Base-by-base conservation (phyloP, 257 asterid species). In the Dorcoceras hygrometricum region DNA sequence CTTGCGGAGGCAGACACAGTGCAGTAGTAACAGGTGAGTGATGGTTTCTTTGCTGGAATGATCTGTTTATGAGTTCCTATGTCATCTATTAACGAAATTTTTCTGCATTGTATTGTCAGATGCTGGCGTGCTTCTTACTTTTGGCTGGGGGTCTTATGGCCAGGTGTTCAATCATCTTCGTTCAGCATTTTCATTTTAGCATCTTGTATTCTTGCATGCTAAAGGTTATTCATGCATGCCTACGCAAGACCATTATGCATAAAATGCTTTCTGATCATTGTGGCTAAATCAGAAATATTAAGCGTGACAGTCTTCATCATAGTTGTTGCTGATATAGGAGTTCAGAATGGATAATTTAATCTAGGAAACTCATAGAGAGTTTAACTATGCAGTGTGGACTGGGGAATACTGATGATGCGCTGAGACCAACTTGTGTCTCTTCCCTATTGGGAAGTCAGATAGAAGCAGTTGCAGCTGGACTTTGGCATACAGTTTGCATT, bases 1-100 rank as follows among this genome's bases (percentile, higher is more conserved):
- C 95, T 48, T 86, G 95, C 78, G 95, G 96, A 65, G 95, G 90
- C 51, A 78, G 96, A 67, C 96, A 89, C 74, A 86, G 96, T 77
- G 83, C 63, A 58, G 91, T 80, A 51, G 69, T 86, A 59, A 89
- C 95, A 73, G 95, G 96, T 89, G 29, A 84, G 78, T 29, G 48
- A 20, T 7, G 63, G 67, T 58, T 6, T 62, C 20, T 26, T 29
- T 56, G 4, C 46, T 32, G 65, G 34, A 55, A 53, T 29, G 46
- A 46, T 43, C 16, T 43, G 59, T 69, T 29, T 36, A 67, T 56
- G 43, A 8, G 26, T 54, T 18, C 59, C 23, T 29, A 22, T 20
- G n/a, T 25, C 59, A 3, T 51, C 23, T 56, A 14, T 64, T 71
- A 46, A 66, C 57, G 16, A 48, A 39, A 65, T 2, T 65, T 27